Evolutionary conservation across 2,329 filamentous ascomycete species (phyloP).

Genomic region (Verticillium klebahnii): DNA sequence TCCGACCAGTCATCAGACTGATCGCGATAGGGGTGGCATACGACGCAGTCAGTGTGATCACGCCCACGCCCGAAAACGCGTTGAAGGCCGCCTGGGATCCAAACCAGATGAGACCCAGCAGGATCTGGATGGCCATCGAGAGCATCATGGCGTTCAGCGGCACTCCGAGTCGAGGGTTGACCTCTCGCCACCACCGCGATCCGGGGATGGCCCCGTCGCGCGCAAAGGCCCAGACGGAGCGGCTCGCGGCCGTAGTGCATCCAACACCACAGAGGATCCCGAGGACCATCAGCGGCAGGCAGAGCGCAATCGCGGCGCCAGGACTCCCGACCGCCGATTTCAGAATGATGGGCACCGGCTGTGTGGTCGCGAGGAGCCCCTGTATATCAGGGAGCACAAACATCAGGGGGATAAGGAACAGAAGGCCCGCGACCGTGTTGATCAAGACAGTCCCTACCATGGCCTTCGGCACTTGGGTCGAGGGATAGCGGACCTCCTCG

Average conservation of each 20-base stretch:
- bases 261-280: conserved; percentile 64
- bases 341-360: conserved; percentile 62
- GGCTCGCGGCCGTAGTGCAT: conserved; percentile 64
- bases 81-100: conserved; percentile 65
- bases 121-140: conserved; percentile 59
- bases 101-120: conserved; percentile 65
- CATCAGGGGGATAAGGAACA: conserved; percentile 64
- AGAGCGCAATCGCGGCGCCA: conserved; percentile 57
- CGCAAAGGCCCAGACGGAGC: conserved; percentile 65
- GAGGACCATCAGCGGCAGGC: conserved; percentile 61
- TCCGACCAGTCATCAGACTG: conserved; percentile 56
- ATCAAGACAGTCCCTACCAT: conserved; percentile 65
- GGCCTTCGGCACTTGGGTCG: conserved; percentile 66
- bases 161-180: conserved; percentile 59
- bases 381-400: conserved; percentile 64
- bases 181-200: conserved; percentile 53
- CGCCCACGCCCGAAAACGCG: conserved; percentile 65
- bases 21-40: conserved; percentile 67
- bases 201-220: conserved; percentile 67
- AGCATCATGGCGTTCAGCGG: conserved; percentile 71
- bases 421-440: conserved; percentile 61
- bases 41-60: conserved; percentile 64
- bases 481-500: conserved; percentile 64
- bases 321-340: conserved; percentile 55
- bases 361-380: conserved; percentile 50